Base-by-base conservation (phyloP, 495 filamentous ascomycete genomes). In the Penicillium verhagenii region DNA sequence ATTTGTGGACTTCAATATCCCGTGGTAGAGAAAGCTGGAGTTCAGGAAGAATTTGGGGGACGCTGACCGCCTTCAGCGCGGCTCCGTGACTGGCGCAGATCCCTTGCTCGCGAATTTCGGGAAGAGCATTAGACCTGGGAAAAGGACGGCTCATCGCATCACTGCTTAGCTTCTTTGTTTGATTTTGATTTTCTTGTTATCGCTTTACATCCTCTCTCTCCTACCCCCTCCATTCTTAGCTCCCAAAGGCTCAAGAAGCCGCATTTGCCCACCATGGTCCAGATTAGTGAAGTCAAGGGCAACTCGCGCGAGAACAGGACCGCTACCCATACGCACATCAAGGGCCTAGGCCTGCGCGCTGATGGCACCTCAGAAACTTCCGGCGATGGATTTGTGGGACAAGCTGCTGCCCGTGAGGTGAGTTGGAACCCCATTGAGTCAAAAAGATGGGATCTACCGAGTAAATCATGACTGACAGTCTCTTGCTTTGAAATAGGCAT, bases 271-370 rank as follows among this genome's bases (percentile, higher is more conserved):
- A 72, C 50, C 70, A 96, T 96, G 90, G 92, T 96, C 52, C 89
- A 91, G 68, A 95, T 97, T 77, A 92, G 87, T 73, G 93, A 97
- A 79, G 91, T 96, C 63, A 95, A 96, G 78, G 88, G 88, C 78
- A 92, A 90, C 76, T 86, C 87, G 75, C 91, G 94, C 79, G 91
- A 96, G 72, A 92, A 94, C 73, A 85, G 95, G 63, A 98, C 93
- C 21, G 91, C 94, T 31, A 89, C 93, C 53, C 94, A 98, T 72
- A 94, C 94, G 16, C 94, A 98, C 73, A 98, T 98, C 77, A 94
- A 89, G 69, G 92, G 92, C 31, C 80, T 98, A 16, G 94, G 94
- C 18, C 76, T 98, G 51, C 86, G 86, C 48, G 68, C 81, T 20
- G 87, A 95, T 80, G 93, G 93, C 38, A 85, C 82, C 35, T 90